phyloP scores from a whole-genome alignment of 1,139 yeast genomes.

The Eremothecium cymbalariae region DNA sequence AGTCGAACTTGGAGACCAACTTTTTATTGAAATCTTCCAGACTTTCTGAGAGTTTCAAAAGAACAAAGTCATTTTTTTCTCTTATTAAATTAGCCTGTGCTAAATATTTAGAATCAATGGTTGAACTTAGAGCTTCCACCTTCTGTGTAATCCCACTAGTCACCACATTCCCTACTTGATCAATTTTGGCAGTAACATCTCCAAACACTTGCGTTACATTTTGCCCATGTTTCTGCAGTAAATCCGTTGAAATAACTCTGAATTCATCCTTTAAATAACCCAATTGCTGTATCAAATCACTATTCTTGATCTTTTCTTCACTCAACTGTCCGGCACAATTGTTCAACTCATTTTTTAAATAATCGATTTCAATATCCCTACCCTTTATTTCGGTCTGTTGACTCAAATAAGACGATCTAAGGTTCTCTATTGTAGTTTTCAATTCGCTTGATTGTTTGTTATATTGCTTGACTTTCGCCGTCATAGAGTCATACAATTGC shows the following conservation, averaged over 20 bases:
- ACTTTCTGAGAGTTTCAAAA: neutral
- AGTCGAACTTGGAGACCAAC: neutral
- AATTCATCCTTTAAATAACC: constrained; percentile 9
- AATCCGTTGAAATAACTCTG: neutral
- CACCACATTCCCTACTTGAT: constrained; percentile 11
- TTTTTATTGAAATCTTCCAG: neutral
- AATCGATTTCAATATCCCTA: constrained; percentile 26
- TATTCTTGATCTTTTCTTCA: constrained; percentile 27
- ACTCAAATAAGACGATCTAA: constrained; percentile 15
- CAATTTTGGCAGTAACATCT: constrained; percentile 1
- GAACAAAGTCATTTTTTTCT: neutral
- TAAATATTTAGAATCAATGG: neutral
- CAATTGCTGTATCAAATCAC: constrained; percentile 21
- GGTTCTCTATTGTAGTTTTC: constrained; percentile 12
- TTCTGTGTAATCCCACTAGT: constrained; percentile 11
- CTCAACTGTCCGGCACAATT: constrained; percentile 29
- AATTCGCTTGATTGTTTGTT: constrained; percentile 16
- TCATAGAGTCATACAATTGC: constrained; percentile 14
- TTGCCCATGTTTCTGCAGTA: neutral
- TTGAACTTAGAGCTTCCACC: neutral
- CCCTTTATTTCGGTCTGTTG: constrained; percentile 20
- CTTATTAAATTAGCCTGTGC: neutral
- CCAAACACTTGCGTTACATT: constrained; percentile 1
- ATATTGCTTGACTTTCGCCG: constrained; percentile 16
- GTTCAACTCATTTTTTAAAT: constrained; percentile 25